Evolutionary conservation across 345 rosid genomes (phyloP).

Genomic region (Atalantia buxifolia): DNA sequence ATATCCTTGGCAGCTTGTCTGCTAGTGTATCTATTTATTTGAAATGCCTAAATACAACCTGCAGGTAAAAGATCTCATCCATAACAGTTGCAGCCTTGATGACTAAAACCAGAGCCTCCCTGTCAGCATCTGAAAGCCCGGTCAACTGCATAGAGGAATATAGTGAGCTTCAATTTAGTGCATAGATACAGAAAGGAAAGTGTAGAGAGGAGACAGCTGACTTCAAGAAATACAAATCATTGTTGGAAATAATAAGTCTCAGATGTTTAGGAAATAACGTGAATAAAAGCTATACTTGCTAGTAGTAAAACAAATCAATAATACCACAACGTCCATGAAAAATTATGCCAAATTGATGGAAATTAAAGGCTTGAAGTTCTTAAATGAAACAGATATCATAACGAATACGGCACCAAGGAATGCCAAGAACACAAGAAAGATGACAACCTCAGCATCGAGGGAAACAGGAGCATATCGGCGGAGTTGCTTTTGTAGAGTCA

Average conservation of each 20-base stretch:
- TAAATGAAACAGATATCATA: constrained; percentile 2
- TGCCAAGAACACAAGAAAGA: constrained; percentile 10
- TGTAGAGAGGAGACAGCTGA: not conserved
- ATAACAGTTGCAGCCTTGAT: constrained; percentile 77
- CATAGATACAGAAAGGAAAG: not conserved
- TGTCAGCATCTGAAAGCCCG: constrained; percentile 63
- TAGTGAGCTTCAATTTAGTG: not conserved
- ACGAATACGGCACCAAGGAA: not conserved
- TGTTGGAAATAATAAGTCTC: not conserved
- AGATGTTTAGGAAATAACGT: not conserved
- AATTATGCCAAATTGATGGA: not conserved
- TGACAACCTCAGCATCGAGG: constrained; percentile 63
- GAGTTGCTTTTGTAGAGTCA: constrained; percentile 71
- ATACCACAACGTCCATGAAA: not conserved
- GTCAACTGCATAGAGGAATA: constrained; percentile 56
- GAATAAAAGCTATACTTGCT: not conserved
- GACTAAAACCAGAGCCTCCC: constrained; percentile 56
- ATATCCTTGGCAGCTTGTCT: not conserved
- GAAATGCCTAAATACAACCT: constrained; percentile 42
- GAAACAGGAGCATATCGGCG: constrained; percentile 71
- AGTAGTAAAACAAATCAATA: not conserved
- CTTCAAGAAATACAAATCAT: not conserved
- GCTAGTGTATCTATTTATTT: not conserved
- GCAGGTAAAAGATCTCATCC: constrained; percentile 76
- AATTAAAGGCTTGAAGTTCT: not conserved